These are phyloP conservation scores for Sarocladiaceae sp. DNA, from an alignment of 2,329 filamentous ascomycete species.

Conservation along the genomic window DNA sequence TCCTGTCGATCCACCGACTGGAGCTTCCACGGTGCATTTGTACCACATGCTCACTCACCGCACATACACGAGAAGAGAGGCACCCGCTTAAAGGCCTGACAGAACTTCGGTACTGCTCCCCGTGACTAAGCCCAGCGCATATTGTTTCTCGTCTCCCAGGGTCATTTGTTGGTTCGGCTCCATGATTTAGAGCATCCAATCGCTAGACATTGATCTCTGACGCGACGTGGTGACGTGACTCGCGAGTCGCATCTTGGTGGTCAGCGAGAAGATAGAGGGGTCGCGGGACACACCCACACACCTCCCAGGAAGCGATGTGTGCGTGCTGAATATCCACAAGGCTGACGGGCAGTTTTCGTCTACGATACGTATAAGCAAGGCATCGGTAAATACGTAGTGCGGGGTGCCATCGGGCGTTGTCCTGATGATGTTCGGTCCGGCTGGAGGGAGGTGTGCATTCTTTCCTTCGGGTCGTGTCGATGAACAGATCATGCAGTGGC, in stretches of 20 bases:
- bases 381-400: background rate
- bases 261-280: background rate
- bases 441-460: background rate
- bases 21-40: background rate
- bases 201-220: background rate
- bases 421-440: background rate
- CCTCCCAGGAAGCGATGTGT: background rate
- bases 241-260: constrained; percentile 4
- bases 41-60: background rate
- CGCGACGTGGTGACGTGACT: background rate
- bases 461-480: background rate
- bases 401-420: background rate
- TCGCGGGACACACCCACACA: background rate
- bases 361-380: too few relatives aligned
- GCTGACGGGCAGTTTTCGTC: too few relatives aligned
- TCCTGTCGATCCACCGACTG: background rate
- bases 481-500: background rate
- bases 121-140: constrained; percentile 7
- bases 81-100: background rate
- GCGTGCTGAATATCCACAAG: background rate
- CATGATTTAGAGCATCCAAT: background rate
- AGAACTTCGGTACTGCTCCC: background rate
- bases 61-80: too few relatives aligned
- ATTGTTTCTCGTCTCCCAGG: background rate
- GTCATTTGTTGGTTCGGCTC: background rate